phyloP scores from a whole-genome alignment of 176 grass and related monocot species.

The Avena atlantica region DNA sequence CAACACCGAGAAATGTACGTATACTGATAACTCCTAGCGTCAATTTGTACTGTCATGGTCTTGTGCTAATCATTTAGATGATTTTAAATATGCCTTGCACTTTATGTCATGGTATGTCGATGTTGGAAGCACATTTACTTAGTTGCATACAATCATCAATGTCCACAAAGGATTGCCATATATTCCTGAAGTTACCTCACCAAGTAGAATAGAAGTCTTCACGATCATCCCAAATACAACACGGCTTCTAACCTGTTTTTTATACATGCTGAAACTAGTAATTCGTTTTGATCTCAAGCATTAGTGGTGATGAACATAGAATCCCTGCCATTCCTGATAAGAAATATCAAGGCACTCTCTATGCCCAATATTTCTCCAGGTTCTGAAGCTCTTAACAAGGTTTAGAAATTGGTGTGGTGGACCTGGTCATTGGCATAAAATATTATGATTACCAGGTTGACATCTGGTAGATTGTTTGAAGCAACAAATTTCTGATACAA shows the following conservation, averaged over 20 bases:
- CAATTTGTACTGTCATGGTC: slow-evolving; percentile 23
- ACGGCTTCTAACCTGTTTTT: slow-evolving; percentile 7
- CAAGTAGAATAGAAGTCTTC: slow-evolving; percentile 28
- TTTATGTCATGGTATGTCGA: slow-evolving; percentile 2
- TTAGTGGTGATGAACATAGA: slow-evolving; percentile 9
- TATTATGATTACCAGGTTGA: not conserved
- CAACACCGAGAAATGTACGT: slow-evolving; percentile 73
- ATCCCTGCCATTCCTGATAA: not conserved
- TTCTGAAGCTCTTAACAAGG: not conserved
- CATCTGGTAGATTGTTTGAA: not conserved
- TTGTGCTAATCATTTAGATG: slow-evolving; percentile 6
- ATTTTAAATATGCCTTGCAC: not conserved
- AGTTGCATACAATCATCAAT: not conserved
- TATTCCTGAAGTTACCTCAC: slow-evolving; percentile 15
- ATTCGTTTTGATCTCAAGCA: not conserved
- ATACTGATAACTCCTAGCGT: not conserved
- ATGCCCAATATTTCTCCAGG: not conserved
- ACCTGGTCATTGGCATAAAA: slow-evolving; percentile 2
- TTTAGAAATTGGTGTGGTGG: slow-evolving; percentile 26
- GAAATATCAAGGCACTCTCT: not conserved
- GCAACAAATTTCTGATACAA: not conserved
- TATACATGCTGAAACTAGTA: not conserved
- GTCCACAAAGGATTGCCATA: slow-evolving; percentile 21
- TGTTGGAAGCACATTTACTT: not conserved
- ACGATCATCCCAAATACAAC: slow-evolving; percentile 15